These are phyloP conservation scores for Sequoia sempervirens DNA, from an alignment of 75 land plant species.

Conservation along the genomic window DNA sequence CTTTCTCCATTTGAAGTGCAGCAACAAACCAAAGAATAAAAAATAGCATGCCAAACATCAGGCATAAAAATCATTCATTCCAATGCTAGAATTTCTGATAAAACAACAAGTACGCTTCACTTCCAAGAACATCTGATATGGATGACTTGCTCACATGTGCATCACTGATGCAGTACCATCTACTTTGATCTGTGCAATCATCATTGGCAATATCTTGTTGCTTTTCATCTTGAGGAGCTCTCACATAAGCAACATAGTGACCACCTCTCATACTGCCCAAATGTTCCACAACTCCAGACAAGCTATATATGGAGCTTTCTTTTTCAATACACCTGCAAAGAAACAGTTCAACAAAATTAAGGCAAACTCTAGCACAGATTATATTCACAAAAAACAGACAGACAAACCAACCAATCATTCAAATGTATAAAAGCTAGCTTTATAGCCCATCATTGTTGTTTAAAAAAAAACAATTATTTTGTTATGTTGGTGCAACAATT, in stretches of 20 bases:
- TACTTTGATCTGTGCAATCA: background rate
- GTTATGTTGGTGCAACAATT: too few relatives aligned
- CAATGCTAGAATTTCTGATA: slow-evolving; percentile 40
- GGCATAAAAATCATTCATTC: background rate
- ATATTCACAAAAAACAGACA: background rate
- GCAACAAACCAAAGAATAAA: background rate
- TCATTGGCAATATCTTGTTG: slow-evolving; percentile 9
- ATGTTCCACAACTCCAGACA: slow-evolving; percentile 90
- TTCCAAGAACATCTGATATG: slow-evolving; percentile 57
- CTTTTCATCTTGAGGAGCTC: slow-evolving; percentile 24
- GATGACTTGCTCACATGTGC: slow-evolving; percentile 55
- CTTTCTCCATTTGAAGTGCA: background rate
- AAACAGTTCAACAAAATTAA: background rate
- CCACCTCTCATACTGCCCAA: slow-evolving; percentile 84
- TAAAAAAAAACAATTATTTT: background rate
- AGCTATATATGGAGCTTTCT: slow-evolving; percentile 41
- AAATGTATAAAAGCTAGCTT: background rate
- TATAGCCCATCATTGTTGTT: background rate
- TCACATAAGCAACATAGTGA: slow-evolving; percentile 92
- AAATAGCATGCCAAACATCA: background rate
- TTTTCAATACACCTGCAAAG: slow-evolving; percentile 40
- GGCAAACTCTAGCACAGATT: background rate
- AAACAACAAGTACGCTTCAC: slow-evolving; percentile 88
- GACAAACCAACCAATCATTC: background rate
- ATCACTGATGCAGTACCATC: slow-evolving; percentile 86